Evolutionary conservation across 192 early-diverging fungal genomes (phyloP).

Genomic region (Backusella tarrabulga): DNA sequence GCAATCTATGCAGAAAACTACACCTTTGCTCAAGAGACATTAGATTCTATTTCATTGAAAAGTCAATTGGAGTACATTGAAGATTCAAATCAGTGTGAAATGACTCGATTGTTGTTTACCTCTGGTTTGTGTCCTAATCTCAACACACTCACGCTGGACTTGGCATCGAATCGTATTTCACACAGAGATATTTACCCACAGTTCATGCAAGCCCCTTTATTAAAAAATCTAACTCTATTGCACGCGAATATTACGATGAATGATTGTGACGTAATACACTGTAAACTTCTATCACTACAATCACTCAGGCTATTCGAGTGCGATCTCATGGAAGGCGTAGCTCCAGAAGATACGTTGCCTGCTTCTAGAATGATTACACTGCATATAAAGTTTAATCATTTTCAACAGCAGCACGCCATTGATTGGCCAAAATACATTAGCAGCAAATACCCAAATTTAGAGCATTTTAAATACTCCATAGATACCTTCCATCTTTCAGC

Average conservation of each 20-base stretch:
- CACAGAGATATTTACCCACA: background rate
- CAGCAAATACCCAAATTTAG: background rate
- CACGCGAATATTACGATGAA: background rate
- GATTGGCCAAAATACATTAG: background rate
- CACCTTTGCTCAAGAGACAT: background rate
- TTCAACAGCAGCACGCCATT: background rate
- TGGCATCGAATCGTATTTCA: background rate
- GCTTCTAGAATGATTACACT: background rate
- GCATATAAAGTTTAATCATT: background rate
- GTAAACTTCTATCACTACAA: background rate
- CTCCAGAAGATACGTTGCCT: background rate
- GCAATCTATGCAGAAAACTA: background rate
- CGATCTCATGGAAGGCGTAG: background rate
- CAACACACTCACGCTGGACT: background rate
- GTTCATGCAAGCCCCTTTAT: background rate
- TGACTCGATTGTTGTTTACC: background rate
- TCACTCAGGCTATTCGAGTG: background rate
- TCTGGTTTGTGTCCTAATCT: background rate
- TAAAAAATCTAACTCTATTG: background rate
- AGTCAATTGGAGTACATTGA: background rate
- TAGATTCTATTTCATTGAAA: background rate
- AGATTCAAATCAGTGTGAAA: background rate
- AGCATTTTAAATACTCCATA: background rate
- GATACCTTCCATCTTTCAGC: background rate
- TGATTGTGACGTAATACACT: background rate